These are phyloP conservation scores for Globisporangium emineosum DNA, from an alignment of 352 stramenopile genomes.

Conservation along the genomic window DNA sequence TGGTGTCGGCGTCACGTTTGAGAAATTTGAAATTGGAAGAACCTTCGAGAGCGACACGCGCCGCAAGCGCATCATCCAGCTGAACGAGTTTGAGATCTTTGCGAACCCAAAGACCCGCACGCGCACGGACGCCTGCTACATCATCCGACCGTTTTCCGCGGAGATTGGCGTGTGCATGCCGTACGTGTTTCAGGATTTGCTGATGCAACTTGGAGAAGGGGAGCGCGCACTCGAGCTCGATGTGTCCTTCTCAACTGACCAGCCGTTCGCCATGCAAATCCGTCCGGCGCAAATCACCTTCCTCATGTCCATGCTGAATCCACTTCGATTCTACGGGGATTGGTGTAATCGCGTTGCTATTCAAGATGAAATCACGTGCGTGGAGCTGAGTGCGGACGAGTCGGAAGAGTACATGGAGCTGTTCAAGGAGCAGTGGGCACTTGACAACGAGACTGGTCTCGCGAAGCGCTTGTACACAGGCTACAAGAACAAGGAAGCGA, in stretches of 20 bases:
- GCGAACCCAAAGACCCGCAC: constrained; percentile 43
- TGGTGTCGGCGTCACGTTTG: constrained; percentile 53
- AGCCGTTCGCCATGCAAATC: constrained; percentile 45
- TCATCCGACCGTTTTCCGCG: constrained; percentile 55
- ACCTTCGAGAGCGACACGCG: constrained; percentile 25
- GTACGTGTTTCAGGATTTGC: constrained; percentile 57
- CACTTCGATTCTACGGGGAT: constrained; percentile 63
- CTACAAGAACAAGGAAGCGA: constrained; percentile 42
- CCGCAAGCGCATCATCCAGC: constrained; percentile 43
- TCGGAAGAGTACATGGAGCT: constrained; percentile 59
- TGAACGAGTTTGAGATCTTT: constrained; percentile 70
- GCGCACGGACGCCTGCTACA: constrained; percentile 33
- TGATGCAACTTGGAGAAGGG: constrained; percentile 39
- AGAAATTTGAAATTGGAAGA: constrained; percentile 58
- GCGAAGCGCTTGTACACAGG: constrained; percentile 31
- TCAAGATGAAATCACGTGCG: constrained; percentile 57
- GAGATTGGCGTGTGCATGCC: constrained; percentile 62
- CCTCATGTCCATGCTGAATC: constrained; percentile 53
- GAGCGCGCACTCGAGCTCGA: constrained; percentile 50
- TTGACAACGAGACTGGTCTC: constrained; percentile 52
- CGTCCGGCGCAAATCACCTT: constrained; percentile 61
- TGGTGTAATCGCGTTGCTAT: constrained; percentile 57
- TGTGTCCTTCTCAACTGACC: constrained; percentile 36
- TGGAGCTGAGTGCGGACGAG: constrained; percentile 44
- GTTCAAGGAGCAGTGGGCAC: constrained; percentile 51